Conservation (phyloP, 768 basidiomycete genomes). For the Albatrellus ellisii region DNA sequence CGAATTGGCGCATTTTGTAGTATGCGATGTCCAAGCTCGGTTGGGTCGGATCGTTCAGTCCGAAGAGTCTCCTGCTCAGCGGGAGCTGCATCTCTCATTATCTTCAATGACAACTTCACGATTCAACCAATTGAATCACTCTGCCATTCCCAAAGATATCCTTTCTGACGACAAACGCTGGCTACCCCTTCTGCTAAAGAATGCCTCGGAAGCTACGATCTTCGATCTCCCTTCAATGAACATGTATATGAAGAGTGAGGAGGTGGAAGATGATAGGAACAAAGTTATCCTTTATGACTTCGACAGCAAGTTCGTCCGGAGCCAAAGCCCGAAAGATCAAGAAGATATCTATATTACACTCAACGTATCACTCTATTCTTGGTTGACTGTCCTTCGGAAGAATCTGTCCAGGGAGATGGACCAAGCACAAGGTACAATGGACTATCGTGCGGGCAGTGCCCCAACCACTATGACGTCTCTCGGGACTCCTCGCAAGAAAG, state of each 20-base stretch:
- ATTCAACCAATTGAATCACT: conserved; percentile 47
- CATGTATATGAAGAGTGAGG: conserved; percentile 69
- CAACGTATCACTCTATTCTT: conserved; percentile 71
- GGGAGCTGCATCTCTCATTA: conserved; percentile 62
- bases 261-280: conserved; percentile 27
- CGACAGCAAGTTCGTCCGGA: conserved; percentile 50
- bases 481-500: not conserved
- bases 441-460: conserved; percentile 24
- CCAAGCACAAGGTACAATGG: conserved; percentile 48
- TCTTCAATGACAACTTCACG: conserved; percentile 67
- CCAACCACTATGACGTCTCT: conserved; percentile 13
- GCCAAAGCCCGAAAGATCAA: conserved; percentile 31
- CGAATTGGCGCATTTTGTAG: conserved; percentile 67
- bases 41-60: conserved; percentile 49
- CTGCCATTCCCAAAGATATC: conserved; percentile 26
- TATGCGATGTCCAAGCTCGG: conserved; percentile 53
- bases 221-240: conserved; percentile 74
- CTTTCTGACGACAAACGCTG: conserved; percentile 36
- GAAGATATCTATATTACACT: conserved; percentile 80
- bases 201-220: conserved; percentile 57
- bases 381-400: conserved; percentile 69
- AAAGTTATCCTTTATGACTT: conserved; percentile 53
- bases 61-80: conserved; percentile 34
- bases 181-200: conserved; percentile 46
- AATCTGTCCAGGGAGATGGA: conserved; percentile 69